Evolutionary conservation across 345 rosid genomes (phyloP), one percentile per base, ranked within the genome.

Genomic region (Moricandia arvensis): DNA sequence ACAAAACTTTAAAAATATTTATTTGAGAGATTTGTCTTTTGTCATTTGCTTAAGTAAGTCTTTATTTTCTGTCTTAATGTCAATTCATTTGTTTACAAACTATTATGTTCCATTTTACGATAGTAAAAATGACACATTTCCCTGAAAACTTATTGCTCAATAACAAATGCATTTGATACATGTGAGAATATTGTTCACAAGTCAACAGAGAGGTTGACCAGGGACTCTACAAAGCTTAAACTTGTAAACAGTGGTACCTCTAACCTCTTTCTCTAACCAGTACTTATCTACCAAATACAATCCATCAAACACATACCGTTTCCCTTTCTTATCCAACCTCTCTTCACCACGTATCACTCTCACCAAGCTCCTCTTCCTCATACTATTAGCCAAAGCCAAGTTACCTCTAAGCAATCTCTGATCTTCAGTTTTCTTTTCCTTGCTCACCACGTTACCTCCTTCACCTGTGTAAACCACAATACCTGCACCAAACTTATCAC

Each of bases 291-390:
- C 96, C 70, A 83, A 8, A 70, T 93, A 90, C 8, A 93, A 82
- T n/a, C 97, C 97, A 83, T 85, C 89, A 47, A 91, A 93, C 5
- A 84, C 77, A 71, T 93, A 93, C 15, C 84, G 77, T 7, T 74
- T 66, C 68, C 81, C 87, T 70, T 77, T 76, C n/a, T 26, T 10
- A n/a, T 69, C 69, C 17, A 4, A 18, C 10, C 69, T 75, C 57
- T 76, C 49, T 53, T 87, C 87, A 21, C 97, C 94, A 68, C 90
- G 92, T 34, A 89, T 87, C 67, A 89, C 98, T 79, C 98, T 85
- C 31, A 93, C 97, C 51, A 85, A 81, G 53, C 70, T 85, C 76
- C 79, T 41, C 8, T 61, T 65, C 45, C 54, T 61, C 41, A 61
- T 66, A 59, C 97, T 91, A 59, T 84, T 93, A 21, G 77, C 86